Evolutionary conservation across 2,329 filamentous ascomycete genomes (phyloP), one percentile per base, ranked within the genome.

Genomic region (Orbilia blumenaviensis): DNA sequence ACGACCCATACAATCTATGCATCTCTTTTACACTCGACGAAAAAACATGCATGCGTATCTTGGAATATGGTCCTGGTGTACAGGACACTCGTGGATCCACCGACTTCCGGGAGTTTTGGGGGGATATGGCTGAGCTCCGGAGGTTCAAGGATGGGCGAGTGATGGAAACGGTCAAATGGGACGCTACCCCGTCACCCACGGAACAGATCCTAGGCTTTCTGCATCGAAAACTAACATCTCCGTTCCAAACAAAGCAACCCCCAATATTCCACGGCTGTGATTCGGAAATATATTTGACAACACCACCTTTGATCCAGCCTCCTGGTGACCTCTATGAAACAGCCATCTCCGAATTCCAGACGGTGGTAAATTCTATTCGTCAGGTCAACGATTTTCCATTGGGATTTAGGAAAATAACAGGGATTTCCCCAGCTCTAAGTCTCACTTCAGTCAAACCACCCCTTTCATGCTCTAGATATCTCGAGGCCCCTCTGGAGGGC

Each of bases 71-170:
- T 0, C 95, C 95, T 3, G 85, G 90, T 0, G 92, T 93, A 1
- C 94, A 98, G 81, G 88, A 95, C 76, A 93, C 94, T 82, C 89
- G 91, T 78, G 92, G 93, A 78, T 91, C 93, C 23, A 89, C 89
- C 8, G 87, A 87, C 32, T 99, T 97, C 82, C 91, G 92, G 36
- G 88, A 90, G 34, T 98, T 99, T 82, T 99, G 96, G 95, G 95
- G 94, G 5, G 91, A 94, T 8, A 96, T 95, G 82, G 89, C 95
- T 0, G 95, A 99, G 82, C 86, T 99, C 50, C 89, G 95, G 78
- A 91, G 95, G 18, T 99, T 99, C 85, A 96, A 94, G 80, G 93
- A 98, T 81, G 95, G 95, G 21, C 94, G 91, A 80, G 97, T 99
- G 78, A 86, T 93, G 7, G 96, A 99, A 83, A 97, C 92, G 80